Percentiles rank a stretch among this genome's conserved stretches.
Conservation (phyloP, 2,329 filamentous ascomycete species). For the Colletotrichum somersetense region DNA sequence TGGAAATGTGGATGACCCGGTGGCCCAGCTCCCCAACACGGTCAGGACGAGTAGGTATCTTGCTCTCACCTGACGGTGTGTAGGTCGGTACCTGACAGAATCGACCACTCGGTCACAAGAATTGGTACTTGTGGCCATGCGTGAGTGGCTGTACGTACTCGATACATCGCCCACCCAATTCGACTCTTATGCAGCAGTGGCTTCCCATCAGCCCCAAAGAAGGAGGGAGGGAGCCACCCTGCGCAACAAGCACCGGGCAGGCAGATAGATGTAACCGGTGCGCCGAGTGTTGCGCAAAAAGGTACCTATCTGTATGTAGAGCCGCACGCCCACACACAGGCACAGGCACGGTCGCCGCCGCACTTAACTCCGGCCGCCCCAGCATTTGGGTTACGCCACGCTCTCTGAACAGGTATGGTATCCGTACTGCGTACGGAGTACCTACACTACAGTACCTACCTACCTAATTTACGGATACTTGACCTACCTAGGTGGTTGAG, state of each 20-base stretch:
- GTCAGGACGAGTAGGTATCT: background rate
- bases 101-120: background rate
- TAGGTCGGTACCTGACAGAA: conserved; percentile 13
- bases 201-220: conserved; percentile 11
- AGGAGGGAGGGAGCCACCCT: background rate
- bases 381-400: conserved; percentile 34
- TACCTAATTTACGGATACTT: too few relatives aligned
- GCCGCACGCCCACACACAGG: conserved; percentile 11
- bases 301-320: background rate
- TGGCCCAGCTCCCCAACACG: background rate
- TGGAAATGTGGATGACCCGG: background rate
- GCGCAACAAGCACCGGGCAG: background rate
- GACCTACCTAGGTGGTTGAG: background rate
- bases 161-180: conserved; percentile 5
- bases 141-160: background rate
- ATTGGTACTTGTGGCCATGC: background rate
- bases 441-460: too few relatives aligned
- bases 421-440: too few relatives aligned
- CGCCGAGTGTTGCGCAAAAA: background rate
- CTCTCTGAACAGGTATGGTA: background rate
- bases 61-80: background rate
- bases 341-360: conserved; percentile 1
- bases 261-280: background rate
- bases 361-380: conserved; percentile 8
- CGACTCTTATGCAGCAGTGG: background rate